phyloP scores from a whole-genome alignment of 805 yeast species.

The Ogataea siamensis region DNA sequence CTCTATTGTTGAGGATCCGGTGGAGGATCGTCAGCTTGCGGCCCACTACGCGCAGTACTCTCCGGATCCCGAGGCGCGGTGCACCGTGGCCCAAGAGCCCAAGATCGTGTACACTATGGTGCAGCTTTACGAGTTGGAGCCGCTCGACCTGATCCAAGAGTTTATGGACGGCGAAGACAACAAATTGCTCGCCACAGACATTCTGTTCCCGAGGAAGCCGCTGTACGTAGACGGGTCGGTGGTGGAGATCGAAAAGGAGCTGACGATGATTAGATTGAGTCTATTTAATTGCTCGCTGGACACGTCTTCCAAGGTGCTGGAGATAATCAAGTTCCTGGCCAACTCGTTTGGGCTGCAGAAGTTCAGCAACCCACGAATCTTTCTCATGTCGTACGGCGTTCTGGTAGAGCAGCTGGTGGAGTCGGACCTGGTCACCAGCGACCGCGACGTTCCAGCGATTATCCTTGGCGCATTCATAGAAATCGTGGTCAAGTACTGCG shows the following conservation, averaged over 20 bases:
- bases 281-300: conserved; percentile 23
- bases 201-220: conserved; percentile 20
- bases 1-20: neutral
- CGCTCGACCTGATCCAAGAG: conserved; percentile 14
- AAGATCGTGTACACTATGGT: conserved; percentile 17
- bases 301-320: conserved; percentile 29
- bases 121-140: conserved; percentile 20
- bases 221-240: conserved; percentile 5
- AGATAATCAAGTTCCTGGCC: conserved; percentile 33
- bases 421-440: conserved; percentile 35
- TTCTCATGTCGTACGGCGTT: conserved; percentile 37
- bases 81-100: neutral
- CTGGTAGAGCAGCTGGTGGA: conserved; percentile 42
- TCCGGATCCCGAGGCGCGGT: neutral
- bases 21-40: neutral
- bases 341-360: conserved; percentile 33
- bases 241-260: conserved; percentile 20
- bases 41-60: neutral
- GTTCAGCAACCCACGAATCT: conserved; percentile 38
- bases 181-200: conserved; percentile 22
- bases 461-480: conserved; percentile 38
- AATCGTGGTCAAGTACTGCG: conserved; percentile 42
- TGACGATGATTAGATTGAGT: conserved; percentile 22
- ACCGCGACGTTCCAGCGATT: conserved; percentile 27
- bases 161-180: conserved; percentile 20